Evolutionary conservation across 345 rosid genomes (phyloP).

Genomic region (Aquilaria malaccensis): DNA sequence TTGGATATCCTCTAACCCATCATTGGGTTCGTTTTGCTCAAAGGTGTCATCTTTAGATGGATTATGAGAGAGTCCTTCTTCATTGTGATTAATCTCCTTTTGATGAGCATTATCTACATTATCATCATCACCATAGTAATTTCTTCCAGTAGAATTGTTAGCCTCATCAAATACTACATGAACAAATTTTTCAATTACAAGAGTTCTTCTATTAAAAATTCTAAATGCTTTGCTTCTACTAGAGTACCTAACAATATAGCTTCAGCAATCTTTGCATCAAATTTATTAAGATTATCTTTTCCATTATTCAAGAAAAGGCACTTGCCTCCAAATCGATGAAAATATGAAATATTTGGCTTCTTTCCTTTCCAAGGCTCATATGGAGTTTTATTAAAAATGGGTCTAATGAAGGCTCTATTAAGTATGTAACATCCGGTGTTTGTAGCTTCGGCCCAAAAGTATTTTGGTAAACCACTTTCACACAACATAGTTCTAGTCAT

Average conservation of each 20-base stretch:
- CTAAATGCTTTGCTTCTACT: neutral
- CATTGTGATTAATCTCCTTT: neutral
- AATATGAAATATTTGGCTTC: neutral
- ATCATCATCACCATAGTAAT: neutral
- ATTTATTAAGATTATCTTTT: neutral
- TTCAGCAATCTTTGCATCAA: conserved; percentile 2
- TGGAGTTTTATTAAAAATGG: neutral
- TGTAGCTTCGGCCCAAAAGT: neutral
- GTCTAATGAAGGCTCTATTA: conserved; percentile 1
- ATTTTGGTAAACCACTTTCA: neutral
- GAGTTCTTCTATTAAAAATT: neutral
- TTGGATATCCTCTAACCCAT: neutral
- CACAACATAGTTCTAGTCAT: neutral
- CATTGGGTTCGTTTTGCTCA: neutral
- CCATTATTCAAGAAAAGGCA: conserved; percentile 3
- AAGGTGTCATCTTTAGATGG: neutral
- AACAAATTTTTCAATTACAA: neutral
- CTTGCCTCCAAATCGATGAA: neutral
- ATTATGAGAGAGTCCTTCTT: neutral
- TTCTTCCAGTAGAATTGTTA: neutral
- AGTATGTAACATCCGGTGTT: neutral
- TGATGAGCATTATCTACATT: neutral
- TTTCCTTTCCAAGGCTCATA: neutral
- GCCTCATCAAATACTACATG: neutral
- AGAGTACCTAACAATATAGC: conserved; percentile 1